Evolutionary conservation across 345 rosid genomes (phyloP).

Genomic region (Moricandia moricandioides): DNA sequence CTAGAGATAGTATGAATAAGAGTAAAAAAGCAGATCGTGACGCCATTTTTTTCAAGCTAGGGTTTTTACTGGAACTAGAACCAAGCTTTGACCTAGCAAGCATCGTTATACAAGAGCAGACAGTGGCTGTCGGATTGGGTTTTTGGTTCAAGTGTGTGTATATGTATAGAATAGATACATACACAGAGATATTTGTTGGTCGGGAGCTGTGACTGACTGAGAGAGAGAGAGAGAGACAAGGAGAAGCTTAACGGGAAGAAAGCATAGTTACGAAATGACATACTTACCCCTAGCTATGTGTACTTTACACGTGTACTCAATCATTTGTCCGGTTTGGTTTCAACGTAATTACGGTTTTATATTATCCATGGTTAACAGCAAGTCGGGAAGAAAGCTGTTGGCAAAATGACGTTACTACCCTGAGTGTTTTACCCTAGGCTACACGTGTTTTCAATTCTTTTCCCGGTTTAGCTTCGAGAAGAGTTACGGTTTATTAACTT

Average conservation of each 20-base stretch:
- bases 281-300: constrained; percentile 9
- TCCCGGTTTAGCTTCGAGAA: not conserved
- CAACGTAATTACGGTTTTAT: not conserved
- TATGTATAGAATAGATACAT: not conserved
- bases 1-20: constrained; percentile 9
- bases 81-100: constrained; percentile 27
- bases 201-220: constrained; percentile 25
- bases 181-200: constrained; percentile 1
- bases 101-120: not conserved
- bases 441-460: not conserved
- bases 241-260: constrained; percentile 36
- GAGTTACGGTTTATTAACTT: not conserved
- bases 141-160: not conserved
- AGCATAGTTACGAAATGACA: not conserved
- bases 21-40: constrained; percentile 27
- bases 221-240: not conserved
- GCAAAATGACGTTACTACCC: not conserved
- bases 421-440: not conserved
- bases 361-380: not conserved
- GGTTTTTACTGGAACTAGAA: constrained; percentile 5
- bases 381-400: not conserved
- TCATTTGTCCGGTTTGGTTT: not conserved
- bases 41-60: constrained; percentile 37
- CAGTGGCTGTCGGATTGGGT: not conserved
- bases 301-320: constrained; percentile 28